phyloP scores from a whole-genome alignment of 164 flowering plant genomes.

The Annona squamosa region DNA sequence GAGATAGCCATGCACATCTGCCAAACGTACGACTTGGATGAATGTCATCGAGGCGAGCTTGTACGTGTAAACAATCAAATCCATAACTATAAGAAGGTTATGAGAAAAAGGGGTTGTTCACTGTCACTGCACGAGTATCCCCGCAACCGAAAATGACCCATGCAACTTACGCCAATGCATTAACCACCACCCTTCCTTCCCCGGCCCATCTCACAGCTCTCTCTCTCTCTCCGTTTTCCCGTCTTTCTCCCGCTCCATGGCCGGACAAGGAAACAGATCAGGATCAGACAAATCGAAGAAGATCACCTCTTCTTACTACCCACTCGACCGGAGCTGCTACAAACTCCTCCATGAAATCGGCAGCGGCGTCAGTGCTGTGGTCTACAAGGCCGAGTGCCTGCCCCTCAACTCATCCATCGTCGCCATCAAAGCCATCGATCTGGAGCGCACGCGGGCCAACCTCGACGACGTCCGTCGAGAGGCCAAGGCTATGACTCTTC shows the following conservation, averaged over 20 bases:
- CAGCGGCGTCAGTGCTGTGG: constrained; percentile 50
- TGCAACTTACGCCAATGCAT: too few relatives aligned
- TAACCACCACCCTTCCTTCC: not conserved
- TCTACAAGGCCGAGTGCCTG: constrained; percentile 64
- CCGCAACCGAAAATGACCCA: too few relatives aligned
- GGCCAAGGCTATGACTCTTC: constrained; percentile 58
- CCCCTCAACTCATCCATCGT: constrained; percentile 42
- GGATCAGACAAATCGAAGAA: not conserved
- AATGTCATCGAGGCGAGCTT: too few relatives aligned
- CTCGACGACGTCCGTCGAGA: constrained; percentile 46
- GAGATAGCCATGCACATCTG: too few relatives aligned
- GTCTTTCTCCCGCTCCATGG: not conserved
- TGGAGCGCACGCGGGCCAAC: constrained; percentile 44
- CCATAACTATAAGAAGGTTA: too few relatives aligned
- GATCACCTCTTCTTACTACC: not conserved
- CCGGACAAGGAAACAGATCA: not conserved
- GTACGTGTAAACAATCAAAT: too few relatives aligned
- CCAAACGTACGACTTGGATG: too few relatives aligned
- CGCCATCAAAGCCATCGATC: constrained; percentile 73
- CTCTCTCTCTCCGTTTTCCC: not conserved
- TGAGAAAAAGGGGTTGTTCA: too few relatives aligned
- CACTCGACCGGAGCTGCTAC: constrained; percentile 38
- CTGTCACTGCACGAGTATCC: too few relatives aligned
- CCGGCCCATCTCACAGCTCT: not conserved
- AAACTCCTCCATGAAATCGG: constrained; percentile 54